phyloP scores from a whole-genome alignment of 176 grass and related monocot genomes.

The Oryza nivara region DNA sequence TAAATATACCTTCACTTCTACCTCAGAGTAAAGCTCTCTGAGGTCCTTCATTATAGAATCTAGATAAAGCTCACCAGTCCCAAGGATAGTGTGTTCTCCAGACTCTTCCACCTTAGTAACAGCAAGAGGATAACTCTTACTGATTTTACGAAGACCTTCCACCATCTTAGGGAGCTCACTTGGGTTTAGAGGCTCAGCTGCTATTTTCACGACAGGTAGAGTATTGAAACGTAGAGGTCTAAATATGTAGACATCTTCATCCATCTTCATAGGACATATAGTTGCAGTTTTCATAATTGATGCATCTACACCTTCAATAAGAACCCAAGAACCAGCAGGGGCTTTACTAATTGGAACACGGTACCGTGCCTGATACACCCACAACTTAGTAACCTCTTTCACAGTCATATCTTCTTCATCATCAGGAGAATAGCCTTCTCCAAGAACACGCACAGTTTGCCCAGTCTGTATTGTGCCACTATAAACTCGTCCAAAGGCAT shows the following conservation, averaged over 20 bases:
- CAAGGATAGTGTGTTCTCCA: slow-evolving; percentile 94
- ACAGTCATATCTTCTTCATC: slow-evolving; percentile 99
- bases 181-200: slow-evolving; percentile 94
- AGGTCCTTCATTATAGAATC: slow-evolving; percentile 99
- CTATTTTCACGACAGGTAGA: slow-evolving; percentile 91
- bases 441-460: slow-evolving; percentile 88
- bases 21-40: slow-evolving; percentile 98
- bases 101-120: slow-evolving; percentile 98
- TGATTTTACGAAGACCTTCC: slow-evolving; percentile 96
- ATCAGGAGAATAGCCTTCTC: slow-evolving; percentile 97
- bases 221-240: slow-evolving; percentile 93
- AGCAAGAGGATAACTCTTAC: slow-evolving; percentile 97
- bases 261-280: slow-evolving; percentile 83
- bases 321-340: slow-evolving; percentile 95
- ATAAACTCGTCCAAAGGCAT: slow-evolving; percentile 95
- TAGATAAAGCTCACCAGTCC: slow-evolving; percentile 91
- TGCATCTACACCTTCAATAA: slow-evolving; percentile 98
- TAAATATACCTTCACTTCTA: slow-evolving; percentile 90
- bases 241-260: slow-evolving; percentile 98
- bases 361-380: slow-evolving; percentile 98
- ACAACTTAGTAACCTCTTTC: slow-evolving; percentile 98
- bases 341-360: slow-evolving; percentile 92
- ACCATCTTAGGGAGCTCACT: slow-evolving; percentile 99
- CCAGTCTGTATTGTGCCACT: slow-evolving; percentile 97
- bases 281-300: slow-evolving; percentile 99